Percentiles rank a stretch among this genome's conserved stretches.
Evolutionary conservation across 768 basidiomycete species (phyloP).

Genomic region (Rhizopogon sp.): DNA sequence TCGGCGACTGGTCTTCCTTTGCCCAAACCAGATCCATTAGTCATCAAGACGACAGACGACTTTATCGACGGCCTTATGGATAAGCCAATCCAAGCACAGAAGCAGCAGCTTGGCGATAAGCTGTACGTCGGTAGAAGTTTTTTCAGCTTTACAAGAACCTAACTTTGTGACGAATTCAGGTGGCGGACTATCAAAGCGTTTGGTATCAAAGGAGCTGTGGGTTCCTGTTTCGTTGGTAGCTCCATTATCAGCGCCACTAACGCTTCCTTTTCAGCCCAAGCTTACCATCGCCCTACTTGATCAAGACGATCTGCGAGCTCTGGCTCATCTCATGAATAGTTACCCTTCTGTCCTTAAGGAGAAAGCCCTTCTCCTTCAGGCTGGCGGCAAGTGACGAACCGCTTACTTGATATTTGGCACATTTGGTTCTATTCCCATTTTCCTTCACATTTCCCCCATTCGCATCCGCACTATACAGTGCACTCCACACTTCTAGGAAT

Average conservation of each 20-base stretch:
- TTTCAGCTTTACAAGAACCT: background rate
- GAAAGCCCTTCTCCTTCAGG: constrained; percentile 44
- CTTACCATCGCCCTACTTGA: constrained; percentile 81
- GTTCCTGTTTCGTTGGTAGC: constrained; percentile 17
- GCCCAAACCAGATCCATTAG: constrained; percentile 65
- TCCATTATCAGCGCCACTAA: background rate
- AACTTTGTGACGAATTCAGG: constrained; percentile 18
- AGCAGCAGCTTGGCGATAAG: constrained; percentile 80
- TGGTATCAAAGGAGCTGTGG: constrained; percentile 75
- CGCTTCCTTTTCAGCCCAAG: constrained; percentile 52
- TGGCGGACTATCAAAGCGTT: constrained; percentile 66
- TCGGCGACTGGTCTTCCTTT: constrained; percentile 47
- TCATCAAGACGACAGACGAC: constrained; percentile 64
- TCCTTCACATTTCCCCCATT: background rate
- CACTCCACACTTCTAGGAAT: constrained; percentile 1
- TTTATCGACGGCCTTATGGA: constrained; percentile 62
- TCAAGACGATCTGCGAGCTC: constrained; percentile 76
- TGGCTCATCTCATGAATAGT: constrained; percentile 85
- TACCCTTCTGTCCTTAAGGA: constrained; percentile 80
- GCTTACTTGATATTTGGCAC: background rate
- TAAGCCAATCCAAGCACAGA: constrained; percentile 55
- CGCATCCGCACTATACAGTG: background rate
- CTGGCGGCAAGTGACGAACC: constrained; percentile 16
- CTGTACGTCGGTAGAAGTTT: constrained; percentile 39
- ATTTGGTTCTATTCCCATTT: background rate